Conservation (phyloP, 257 asterid genomes). For the Lycium barbarum region DNA sequence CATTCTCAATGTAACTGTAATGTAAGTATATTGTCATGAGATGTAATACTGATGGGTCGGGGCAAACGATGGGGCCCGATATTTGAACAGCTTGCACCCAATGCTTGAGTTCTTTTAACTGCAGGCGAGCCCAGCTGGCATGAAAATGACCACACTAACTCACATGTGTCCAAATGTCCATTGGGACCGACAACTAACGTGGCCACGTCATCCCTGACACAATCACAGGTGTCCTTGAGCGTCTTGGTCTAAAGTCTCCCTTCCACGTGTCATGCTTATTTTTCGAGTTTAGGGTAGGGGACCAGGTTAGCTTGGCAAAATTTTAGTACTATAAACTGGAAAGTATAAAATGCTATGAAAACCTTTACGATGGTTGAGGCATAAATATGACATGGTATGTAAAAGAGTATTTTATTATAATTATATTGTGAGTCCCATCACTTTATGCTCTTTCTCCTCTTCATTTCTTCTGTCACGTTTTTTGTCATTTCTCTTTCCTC, state of each 20-base stretch:
- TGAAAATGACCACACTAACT: constrained; percentile 29
- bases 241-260: constrained; percentile 29
- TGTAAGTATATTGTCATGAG: neutral
- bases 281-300: neutral
- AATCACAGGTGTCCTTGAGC: constrained; percentile 48
- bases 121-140: constrained; percentile 26
- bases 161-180: constrained; percentile 31
- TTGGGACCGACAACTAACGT: constrained; percentile 53
- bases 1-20: neutral
- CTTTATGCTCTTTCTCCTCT: too few relatives aligned
- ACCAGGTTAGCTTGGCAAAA: neutral
- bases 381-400: too few relatives aligned
- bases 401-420: too few relatives aligned
- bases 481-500: too few relatives aligned
- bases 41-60: constrained; percentile 2
- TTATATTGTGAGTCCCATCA: too few relatives aligned
- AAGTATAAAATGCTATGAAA: neutral
- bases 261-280: constrained; percentile 50
- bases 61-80: constrained; percentile 4
- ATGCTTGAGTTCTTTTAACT: neutral
- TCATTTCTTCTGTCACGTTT: too few relatives aligned
- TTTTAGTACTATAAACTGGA: too few relatives aligned
- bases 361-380: too few relatives aligned
- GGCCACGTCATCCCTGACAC: constrained; percentile 67
- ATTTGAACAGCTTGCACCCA: constrained; percentile 1